Percentiles rank a stretch among this genome's conserved stretches.
These are phyloP conservation scores for Asterella californica DNA, from an alignment of 225 moss, liverwort and hornwort genomes.

Conservation along the genomic window DNA sequence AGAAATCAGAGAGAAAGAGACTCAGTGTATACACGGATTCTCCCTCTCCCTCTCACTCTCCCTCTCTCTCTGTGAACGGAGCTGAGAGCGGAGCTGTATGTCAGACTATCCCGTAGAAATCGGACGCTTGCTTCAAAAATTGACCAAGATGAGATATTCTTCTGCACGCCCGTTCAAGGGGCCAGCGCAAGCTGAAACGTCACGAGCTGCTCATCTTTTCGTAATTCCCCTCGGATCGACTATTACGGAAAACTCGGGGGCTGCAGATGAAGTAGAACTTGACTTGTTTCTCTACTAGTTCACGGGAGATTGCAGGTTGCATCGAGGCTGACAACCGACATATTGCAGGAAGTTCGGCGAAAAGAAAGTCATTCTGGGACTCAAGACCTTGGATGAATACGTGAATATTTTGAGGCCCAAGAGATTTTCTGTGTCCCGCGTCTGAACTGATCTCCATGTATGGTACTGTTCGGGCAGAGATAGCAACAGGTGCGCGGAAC, in stretches of 20 bases:
- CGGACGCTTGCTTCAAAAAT: neutral
- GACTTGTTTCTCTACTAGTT: slow-evolving; percentile 10
- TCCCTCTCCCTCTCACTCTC: neutral
- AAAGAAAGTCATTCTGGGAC: neutral
- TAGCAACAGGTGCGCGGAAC: slow-evolving; percentile 23
- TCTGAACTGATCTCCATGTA: neutral
- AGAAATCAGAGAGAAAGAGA: neutral
- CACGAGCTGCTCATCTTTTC: slow-evolving; percentile 25
- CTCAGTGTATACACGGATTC: neutral
- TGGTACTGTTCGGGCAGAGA: slow-evolving; percentile 3
- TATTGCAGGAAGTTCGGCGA: neutral
- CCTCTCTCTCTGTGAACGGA: neutral
- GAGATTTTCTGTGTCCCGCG: neutral
- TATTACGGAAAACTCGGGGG: slow-evolving; percentile 15
- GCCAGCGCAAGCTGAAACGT: slow-evolving; percentile 25
- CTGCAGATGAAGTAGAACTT: slow-evolving; percentile 1
- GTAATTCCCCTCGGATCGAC: slow-evolving; percentile 34
- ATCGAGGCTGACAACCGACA: neutral
- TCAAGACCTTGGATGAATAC: too few species aligned
- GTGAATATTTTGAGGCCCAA: slow-evolving; percentile 2
- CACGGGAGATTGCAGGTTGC: slow-evolving; percentile 30
- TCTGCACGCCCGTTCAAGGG: slow-evolving; percentile 26
- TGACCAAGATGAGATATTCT: slow-evolving; percentile 8
- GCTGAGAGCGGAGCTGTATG: neutral
- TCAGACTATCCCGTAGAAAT: neutral